Percentiles rank a stretch among this genome's conserved stretches.
These are phyloP conservation scores for Stagonosporopsis cucurbitacearum DNA, from an alignment of 2,329 filamentous ascomycete genomes.

Conservation along the genomic window DNA sequence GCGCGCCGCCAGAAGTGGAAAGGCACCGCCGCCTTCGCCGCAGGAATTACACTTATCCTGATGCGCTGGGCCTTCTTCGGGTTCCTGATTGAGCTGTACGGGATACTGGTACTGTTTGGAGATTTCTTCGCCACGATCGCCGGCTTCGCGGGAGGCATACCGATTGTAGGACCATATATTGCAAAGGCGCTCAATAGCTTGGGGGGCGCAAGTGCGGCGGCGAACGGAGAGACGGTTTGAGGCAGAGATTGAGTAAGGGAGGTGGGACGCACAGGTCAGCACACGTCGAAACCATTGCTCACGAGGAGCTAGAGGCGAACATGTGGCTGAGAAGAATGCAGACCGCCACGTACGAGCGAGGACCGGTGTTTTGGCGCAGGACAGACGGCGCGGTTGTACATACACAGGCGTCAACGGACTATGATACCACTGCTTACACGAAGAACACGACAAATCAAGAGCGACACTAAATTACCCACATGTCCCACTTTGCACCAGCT, in stretches of 20 bases:
- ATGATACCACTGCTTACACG: constrained; percentile 8
- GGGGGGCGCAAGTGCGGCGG: constrained; percentile 12
- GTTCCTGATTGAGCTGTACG: constrained; percentile 89
- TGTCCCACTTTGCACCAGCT: not conserved
- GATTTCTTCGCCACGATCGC: constrained; percentile 95
- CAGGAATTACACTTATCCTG: constrained; percentile 83
- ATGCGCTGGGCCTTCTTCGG: constrained; percentile 90
- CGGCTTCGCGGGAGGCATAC: constrained; percentile 82
- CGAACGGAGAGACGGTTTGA: constrained; percentile 14
- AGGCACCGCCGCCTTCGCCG: constrained; percentile 86
- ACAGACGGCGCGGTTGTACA: not conserved
- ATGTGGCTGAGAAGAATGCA: too few relatives aligned
- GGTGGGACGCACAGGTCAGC: too few relatives aligned
- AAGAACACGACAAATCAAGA: not conserved
- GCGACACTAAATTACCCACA: not conserved
- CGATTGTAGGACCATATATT: constrained; percentile 86
- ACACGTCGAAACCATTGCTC: too few relatives aligned
- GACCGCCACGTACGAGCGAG: not conserved
- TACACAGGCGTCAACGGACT: not conserved
- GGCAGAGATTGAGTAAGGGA: too few relatives aligned
- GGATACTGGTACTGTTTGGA: constrained; percentile 90
- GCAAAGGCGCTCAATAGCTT: constrained; percentile 73
- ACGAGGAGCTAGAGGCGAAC: not conserved
- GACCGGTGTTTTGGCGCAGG: not conserved
- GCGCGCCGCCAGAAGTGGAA: constrained; percentile 90